Percentiles rank a stretch among this genome's conserved stretches.
Evolutionary conservation across 2,329 filamentous ascomycete species (phyloP).

Genomic region (Lojkania enalia): DNA sequence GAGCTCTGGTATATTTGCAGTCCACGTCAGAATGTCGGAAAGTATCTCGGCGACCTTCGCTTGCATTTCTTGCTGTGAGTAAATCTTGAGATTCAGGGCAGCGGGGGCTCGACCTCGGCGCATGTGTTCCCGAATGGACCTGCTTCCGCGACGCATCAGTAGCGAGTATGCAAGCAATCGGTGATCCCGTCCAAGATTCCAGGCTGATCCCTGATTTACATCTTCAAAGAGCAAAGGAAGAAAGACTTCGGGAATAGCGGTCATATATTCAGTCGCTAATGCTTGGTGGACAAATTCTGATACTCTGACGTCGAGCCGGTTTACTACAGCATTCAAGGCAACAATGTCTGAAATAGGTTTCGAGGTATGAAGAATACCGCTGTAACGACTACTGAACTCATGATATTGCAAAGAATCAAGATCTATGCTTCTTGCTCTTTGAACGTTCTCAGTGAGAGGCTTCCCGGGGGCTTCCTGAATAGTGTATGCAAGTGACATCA

Average conservation of each 20-base stretch:
- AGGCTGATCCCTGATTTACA: conserved; percentile 47
- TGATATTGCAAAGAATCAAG: conserved; percentile 23
- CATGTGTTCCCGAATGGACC: conserved; percentile 41
- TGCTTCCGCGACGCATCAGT: conserved; percentile 18
- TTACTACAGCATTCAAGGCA: conserved; percentile 12
- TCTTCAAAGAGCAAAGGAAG: conserved; percentile 64
- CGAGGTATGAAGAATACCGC: conserved; percentile 9
- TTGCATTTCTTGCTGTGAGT: conserved; percentile 9
- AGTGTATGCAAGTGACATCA: conserved; percentile 48
- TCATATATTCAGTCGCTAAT: conserved; percentile 13
- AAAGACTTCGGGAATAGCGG: conserved; percentile 53
- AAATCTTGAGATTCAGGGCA: conserved; percentile 22
- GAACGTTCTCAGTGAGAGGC: conserved; percentile 31
- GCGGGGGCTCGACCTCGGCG: conserved; percentile 41
- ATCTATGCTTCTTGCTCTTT: conserved; percentile 26
- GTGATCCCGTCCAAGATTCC: conserved; percentile 43
- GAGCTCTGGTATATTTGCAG: background rate
- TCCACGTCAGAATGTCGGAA: conserved; percentile 9
- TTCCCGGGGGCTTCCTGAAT: conserved; percentile 39
- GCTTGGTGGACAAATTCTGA: conserved; percentile 38
- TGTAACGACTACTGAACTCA: conserved; percentile 38
- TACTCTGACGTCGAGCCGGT: conserved; percentile 37
- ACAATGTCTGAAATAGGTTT: conserved; percentile 5
- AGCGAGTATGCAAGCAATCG: conserved; percentile 47
- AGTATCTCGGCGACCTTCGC: conserved; percentile 15